These are phyloP conservation scores for Punctularia strigosozonata DNA, from an alignment of 768 basidiomycete genomes.

Conservation along the genomic window DNA sequence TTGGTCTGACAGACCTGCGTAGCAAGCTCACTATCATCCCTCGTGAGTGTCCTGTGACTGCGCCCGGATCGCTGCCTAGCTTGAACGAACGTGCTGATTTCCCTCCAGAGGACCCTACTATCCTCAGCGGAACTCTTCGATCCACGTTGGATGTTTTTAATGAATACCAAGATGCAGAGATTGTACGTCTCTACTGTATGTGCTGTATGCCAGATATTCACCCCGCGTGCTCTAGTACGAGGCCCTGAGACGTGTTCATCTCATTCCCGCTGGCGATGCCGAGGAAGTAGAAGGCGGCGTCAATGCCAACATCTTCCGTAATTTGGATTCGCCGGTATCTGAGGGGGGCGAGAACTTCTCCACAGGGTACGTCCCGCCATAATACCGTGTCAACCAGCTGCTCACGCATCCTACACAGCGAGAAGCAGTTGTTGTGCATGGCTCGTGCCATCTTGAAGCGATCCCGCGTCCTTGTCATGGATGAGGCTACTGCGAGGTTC, in stretches of 20 bases:
- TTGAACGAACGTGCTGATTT: neutral
- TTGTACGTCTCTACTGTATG: conserved; percentile 33
- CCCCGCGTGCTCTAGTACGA: conserved; percentile 43
- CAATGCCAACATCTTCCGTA: conserved; percentile 68
- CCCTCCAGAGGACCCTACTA: conserved; percentile 74
- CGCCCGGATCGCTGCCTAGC: neutral
- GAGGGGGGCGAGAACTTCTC: conserved; percentile 90
- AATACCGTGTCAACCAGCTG: neutral
- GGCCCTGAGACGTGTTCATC: conserved; percentile 72
- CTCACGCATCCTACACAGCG: conserved; percentile 23
- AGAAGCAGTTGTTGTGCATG: conserved; percentile 85
- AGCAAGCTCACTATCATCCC: conserved; percentile 68
- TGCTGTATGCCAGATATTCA: neutral
- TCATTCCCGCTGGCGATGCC: conserved; percentile 48
- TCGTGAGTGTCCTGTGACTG: conserved; percentile 27
- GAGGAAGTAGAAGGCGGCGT: conserved; percentile 35
- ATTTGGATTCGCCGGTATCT: conserved; percentile 60
- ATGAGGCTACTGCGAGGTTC: conserved; percentile 40
- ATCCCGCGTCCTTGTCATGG: conserved; percentile 74
- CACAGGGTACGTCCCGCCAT: conserved; percentile 42
- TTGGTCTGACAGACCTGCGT: conserved; percentile 76
- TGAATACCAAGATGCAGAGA: conserved; percentile 76
- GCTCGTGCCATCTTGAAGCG: conserved; percentile 75
- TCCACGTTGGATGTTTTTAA: conserved; percentile 79
- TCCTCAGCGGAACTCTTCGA: conserved; percentile 72